Evolutionary conservation across 805 yeast species (phyloP).

Genomic region (Yarrowia sp.): DNA sequence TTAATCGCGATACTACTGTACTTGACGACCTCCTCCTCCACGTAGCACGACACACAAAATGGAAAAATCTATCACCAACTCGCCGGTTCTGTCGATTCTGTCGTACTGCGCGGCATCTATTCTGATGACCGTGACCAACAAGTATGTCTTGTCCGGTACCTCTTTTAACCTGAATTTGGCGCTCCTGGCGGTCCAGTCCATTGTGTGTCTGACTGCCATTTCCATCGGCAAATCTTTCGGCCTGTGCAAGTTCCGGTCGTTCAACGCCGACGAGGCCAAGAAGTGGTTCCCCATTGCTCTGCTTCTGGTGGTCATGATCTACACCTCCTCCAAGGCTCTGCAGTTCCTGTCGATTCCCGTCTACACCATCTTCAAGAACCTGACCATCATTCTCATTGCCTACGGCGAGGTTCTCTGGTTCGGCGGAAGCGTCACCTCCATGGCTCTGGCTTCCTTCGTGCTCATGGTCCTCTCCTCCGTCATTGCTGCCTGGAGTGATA

Average conservation of each 20-base stretch:
- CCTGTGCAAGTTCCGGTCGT: slow-evolving; percentile 80
- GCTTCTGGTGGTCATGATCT: slow-evolving; percentile 87
- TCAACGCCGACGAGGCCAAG: slow-evolving; percentile 83
- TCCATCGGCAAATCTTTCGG: slow-evolving; percentile 69
- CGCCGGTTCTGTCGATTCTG: slow-evolving; percentile 41
- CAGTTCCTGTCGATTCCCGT: slow-evolving; percentile 91
- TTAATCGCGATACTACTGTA: slow-evolving; percentile 15
- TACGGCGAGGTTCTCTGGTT: slow-evolving; percentile 98
- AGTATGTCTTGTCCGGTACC: slow-evolving; percentile 82
- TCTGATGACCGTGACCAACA: slow-evolving; percentile 95
- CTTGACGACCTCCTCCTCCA: not conserved
- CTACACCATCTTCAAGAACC: slow-evolving; percentile 95
- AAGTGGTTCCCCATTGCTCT: slow-evolving; percentile 93
- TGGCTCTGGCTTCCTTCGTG: slow-evolving; percentile 84
- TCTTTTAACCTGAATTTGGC: slow-evolving; percentile 82
- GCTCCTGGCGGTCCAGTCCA: slow-evolving; percentile 81
- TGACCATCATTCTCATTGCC: slow-evolving; percentile 94
- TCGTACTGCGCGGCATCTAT: slow-evolving; percentile 89
- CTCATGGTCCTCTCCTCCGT: slow-evolving; percentile 95
- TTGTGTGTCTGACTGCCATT: slow-evolving; percentile 76
- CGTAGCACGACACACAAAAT: not conserved
- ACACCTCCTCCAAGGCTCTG: slow-evolving; percentile 92
- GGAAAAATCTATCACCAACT: slow-evolving; percentile 33
- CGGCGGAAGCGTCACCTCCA: slow-evolving; percentile 84
- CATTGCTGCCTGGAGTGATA: slow-evolving; percentile 90